Evolutionary conservation across 2,329 filamentous ascomycete species (phyloP).

Genomic region (Ascochyta fabae): DNA sequence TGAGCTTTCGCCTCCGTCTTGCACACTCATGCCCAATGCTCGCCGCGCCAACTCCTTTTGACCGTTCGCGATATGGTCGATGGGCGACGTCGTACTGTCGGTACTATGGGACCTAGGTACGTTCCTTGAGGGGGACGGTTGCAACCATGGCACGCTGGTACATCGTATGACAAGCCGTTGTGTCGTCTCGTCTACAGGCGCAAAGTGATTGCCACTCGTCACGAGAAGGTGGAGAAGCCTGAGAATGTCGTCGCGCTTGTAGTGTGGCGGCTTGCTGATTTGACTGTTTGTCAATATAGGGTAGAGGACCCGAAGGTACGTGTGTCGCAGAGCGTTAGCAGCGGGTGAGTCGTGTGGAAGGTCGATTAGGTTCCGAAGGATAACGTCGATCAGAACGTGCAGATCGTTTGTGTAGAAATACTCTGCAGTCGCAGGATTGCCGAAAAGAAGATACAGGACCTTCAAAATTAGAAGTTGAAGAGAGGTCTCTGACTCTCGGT

Average conservation of each 20-base stretch:
- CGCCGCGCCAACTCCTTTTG: conserved; percentile 48
- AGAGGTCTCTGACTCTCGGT: conserved; percentile 91
- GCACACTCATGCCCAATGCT: conserved; percentile 49
- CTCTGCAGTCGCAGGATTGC: conserved; percentile 87
- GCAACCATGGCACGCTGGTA: conserved; percentile 72
- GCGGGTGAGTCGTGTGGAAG: conserved; percentile 76
- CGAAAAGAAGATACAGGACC: conserved; percentile 92
- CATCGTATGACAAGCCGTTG: conserved; percentile 79
- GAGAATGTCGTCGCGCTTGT: conserved; percentile 86
- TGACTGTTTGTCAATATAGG: conserved; percentile 92
- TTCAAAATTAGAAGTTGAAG: conserved; percentile 96
- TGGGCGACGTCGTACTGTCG: conserved; percentile 31
- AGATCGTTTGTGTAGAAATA: conserved; percentile 99
- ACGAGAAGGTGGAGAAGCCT: conserved; percentile 74
- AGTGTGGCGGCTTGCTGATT: conserved; percentile 82
- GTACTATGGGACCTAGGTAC: conserved; percentile 12
- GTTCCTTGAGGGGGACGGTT: conserved; percentile 34
- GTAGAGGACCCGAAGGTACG: conserved; percentile 90
- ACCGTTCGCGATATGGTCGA: conserved; percentile 33
- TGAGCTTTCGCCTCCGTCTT: conserved; percentile 44
- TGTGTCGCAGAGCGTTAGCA: conserved; percentile 73
- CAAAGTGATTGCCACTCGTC: conserved; percentile 74
- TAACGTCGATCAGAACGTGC: conserved; percentile 90
- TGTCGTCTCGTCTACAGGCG: conserved; percentile 80
- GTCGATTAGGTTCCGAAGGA: conserved; percentile 95